Evolutionary conservation across 2,329 filamentous ascomycete species (phyloP), one percentile per base, ranked within the genome.

Genomic region (Neobulgaria alba): DNA sequence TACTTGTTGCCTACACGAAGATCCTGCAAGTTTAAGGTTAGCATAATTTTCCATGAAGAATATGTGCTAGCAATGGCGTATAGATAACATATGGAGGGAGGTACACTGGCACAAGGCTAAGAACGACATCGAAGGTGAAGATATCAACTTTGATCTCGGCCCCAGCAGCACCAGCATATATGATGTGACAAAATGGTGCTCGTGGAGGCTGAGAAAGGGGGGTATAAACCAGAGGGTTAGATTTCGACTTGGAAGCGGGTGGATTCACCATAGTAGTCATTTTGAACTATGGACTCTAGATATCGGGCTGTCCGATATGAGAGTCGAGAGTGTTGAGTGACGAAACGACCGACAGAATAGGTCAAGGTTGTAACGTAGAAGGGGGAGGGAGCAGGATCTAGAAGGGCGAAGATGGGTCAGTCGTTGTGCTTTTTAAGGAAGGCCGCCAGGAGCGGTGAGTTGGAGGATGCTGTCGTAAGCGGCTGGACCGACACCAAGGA

Each of bases 1-100:
- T 98, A 98, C 64, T 98, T 96, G 67, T 96, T 96, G 68, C 92
- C 92, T 68, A 98, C 92, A 62, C 92, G 88, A 60, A 98, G 81
- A 79, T 98, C 92, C 90, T 96, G 59, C 7, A 26, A 7, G n/a
- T 12, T 7, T 26, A 26, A 12, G 12, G 23, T 26, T 12, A 26
- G 23, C 12, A 26, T 12, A 12, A 7, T 26, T 7, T 26, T 26
- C 23, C 23, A 7, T 12, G 23, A 26, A 7, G 23, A 7, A 12
- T 26, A 12, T 26, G 12, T 26, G 23, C 23, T 12, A 26, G 23
- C 12, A 26, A 26, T 26, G 23, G 23, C 12, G 23, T 12, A 12
- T 7, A 12, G 12, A 26, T 7, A 26, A 26, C 7, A 26, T 12
- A 29, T 12, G 29, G 7, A 26, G 23, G n/a, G 36, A 37, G 17